Evolutionary conservation across 2,329 filamentous ascomycete species (phyloP).

Genomic region (Diaporthe vexans): DNA sequence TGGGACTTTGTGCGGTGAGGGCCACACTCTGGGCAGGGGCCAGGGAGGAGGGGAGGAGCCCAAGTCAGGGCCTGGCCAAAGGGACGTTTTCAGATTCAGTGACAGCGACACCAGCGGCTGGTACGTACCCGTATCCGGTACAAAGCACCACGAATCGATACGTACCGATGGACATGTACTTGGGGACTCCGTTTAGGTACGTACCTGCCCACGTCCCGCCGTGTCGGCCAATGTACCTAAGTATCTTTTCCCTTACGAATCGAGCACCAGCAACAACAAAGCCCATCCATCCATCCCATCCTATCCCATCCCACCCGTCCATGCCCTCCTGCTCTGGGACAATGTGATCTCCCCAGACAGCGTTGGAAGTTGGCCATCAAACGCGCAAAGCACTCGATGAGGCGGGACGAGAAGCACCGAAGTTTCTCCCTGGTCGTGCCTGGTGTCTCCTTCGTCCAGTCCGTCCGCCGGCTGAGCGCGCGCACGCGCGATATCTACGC

Average conservation of each 20-base stretch:
- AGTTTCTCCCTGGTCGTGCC: conserved; percentile 5
- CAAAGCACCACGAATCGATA: conserved; percentile 28
- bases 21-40: conserved; percentile 29
- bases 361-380: conserved; percentile 28
- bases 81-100: conserved; percentile 33
- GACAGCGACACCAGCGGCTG: not conserved
- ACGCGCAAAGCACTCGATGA: conserved; percentile 19
- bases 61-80: conserved; percentile 33
- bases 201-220: conserved; percentile 38
- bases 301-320: conserved; percentile 18
- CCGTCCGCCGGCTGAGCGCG: conserved; percentile 9
- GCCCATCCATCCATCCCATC: conserved; percentile 19
- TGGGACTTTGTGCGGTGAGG: conserved; percentile 36
- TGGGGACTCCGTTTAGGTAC: conserved; percentile 42
- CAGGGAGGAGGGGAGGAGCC: conserved; percentile 32
- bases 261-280: conserved; percentile 9
- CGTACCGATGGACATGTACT: conserved; percentile 38
- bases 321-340: conserved; percentile 24
- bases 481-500: conserved; percentile 3
- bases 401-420: conserved; percentile 25
- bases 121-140: conserved; percentile 35
- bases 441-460: not conserved
- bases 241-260: conserved; percentile 11
- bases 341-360: conserved; percentile 31
- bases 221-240: conserved; percentile 41